Evolutionary conservation across 352 stramenopile species (phyloP), one percentile per base, ranked within the genome.

Genomic region (Aphanomyces invadans): DNA sequence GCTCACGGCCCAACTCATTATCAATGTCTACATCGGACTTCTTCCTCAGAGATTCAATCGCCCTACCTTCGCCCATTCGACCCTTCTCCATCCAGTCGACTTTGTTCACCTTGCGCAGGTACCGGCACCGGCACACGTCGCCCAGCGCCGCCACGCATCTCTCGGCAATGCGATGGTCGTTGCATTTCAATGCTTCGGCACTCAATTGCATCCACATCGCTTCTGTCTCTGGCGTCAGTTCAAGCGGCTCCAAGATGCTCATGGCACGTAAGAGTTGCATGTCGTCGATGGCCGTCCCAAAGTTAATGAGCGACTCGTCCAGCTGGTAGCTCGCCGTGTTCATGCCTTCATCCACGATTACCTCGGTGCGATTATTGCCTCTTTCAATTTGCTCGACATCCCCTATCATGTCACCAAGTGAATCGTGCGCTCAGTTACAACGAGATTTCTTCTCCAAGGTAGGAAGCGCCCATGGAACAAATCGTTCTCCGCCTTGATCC

Each of bases 361-460:
- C 91, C 68, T 98, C 93, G 5, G 93, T 98, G 42, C 85, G 80
- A 10, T 94, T 94, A 59, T 97, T 95, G 0, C 76, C 80, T 46
- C 93, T 81, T 74, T 97, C 90, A 65, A 98, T 98, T 63, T 97
- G 89, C 72, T 97, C 90, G 12, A 98, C 89, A 28, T 98, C 92
- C 12, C 63, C 49, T 57, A 38, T 0, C 38, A 45, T n/a, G n/a
- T n/a, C n/a, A n/a, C n/a, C n/a, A n/a, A n/a, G n/a, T n/a, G n/a
- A n/a, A n/a, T n/a, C n/a, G n/a, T n/a, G n/a, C n/a, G n/a, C n/a
- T n/a, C n/a, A n/a, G n/a, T n/a, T n/a, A n/a, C n/a, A n/a, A n/a
- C n/a, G n/a, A n/a, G n/a, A n/a, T n/a, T n/a, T n/a, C n/a, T n/a
- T n/a, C n/a, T n/a, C n/a, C n/a, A n/a, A n/a, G n/a, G n/a, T n/a